Evolutionary conservation across 1,284 basidiomycete species (phyloP).

Genomic region (Irpex sp.): DNA sequence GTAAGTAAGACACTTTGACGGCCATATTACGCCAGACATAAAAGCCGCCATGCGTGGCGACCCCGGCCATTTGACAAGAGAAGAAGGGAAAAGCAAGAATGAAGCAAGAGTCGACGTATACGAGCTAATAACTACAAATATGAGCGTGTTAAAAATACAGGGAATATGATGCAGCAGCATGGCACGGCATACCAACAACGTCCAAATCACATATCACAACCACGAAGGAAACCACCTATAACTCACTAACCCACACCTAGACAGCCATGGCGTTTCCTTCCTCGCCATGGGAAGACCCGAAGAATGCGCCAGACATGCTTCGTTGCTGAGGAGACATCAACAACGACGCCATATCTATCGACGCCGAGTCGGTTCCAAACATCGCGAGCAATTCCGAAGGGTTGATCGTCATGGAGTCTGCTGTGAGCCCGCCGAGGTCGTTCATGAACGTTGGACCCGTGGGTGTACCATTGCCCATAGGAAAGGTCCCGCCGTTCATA

Average conservation of each 20-base stretch:
- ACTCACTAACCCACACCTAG: neutral
- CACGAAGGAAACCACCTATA: neutral
- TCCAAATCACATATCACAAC: neutral
- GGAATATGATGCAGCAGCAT: too few relatives aligned
- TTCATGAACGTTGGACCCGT: conserved; percentile 26
- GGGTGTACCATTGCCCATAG: conserved; percentile 12
- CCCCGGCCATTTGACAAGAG: too few relatives aligned
- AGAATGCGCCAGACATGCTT: neutral
- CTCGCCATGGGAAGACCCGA: neutral
- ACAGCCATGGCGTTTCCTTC: neutral
- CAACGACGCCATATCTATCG: conserved; percentile 29
- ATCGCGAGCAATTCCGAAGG: conserved; percentile 33
- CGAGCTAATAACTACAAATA: too few relatives aligned
- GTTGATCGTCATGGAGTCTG: conserved; percentile 24
- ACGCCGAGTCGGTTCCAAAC: conserved; percentile 27
- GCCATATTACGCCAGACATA: too few relatives aligned
- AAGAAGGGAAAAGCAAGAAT: too few relatives aligned
- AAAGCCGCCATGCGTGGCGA: too few relatives aligned
- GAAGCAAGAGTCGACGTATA: too few relatives aligned
- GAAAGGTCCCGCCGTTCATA: conserved; percentile 5
- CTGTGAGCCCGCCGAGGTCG: conserved; percentile 15
- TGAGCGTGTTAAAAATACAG: too few relatives aligned
- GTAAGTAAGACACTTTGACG: too few relatives aligned
- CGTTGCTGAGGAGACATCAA: conserved; percentile 24
- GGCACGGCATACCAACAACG: neutral